Conservation (phyloP, 768 basidiomycete species). For the Boletus sp. region DNA sequence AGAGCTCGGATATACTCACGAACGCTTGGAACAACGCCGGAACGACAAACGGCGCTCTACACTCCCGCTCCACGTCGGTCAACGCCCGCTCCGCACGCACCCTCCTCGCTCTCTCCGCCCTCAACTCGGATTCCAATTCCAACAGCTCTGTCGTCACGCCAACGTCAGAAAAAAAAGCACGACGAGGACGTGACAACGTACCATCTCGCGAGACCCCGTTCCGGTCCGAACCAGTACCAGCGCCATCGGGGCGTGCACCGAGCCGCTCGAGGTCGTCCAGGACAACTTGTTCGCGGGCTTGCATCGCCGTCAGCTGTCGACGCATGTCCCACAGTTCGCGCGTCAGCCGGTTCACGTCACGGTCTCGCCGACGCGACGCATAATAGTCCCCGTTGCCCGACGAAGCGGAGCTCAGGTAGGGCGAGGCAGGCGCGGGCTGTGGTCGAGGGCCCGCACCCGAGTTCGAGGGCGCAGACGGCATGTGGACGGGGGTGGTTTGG, state of each 20-base stretch:
- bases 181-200: not conserved
- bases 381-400: not conserved
- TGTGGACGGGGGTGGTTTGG: not conserved
- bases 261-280: constrained; percentile 21
- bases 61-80: constrained; percentile 49
- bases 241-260: constrained; percentile 5
- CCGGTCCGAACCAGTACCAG: not conserved
- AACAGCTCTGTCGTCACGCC: constrained; percentile 10
- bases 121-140: constrained; percentile 36
- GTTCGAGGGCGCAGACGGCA: not conserved
- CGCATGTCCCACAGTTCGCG: constrained; percentile 32
- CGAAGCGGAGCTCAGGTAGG: not conserved
- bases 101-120: constrained; percentile 36
- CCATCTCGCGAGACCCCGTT: constrained; percentile 12
- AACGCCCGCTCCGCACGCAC: constrained; percentile 45
- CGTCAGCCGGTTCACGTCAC: constrained; percentile 13
- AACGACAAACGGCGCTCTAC: constrained; percentile 52
- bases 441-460: not conserved
- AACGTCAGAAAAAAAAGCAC: not conserved
- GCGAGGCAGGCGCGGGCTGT: not conserved
- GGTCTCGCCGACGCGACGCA: not conserved
- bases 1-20: constrained; percentile 45
- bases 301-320: constrained; percentile 20
- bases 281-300: constrained; percentile 24
- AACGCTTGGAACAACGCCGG: constrained; percentile 58